A percentile compares a stretch with the other conserved stretches of the same genome.
These are phyloP conservation scores for Fusarium chuoi DNA, from an alignment of 2,329 filamentous ascomycete species.

Conservation along the genomic window DNA sequence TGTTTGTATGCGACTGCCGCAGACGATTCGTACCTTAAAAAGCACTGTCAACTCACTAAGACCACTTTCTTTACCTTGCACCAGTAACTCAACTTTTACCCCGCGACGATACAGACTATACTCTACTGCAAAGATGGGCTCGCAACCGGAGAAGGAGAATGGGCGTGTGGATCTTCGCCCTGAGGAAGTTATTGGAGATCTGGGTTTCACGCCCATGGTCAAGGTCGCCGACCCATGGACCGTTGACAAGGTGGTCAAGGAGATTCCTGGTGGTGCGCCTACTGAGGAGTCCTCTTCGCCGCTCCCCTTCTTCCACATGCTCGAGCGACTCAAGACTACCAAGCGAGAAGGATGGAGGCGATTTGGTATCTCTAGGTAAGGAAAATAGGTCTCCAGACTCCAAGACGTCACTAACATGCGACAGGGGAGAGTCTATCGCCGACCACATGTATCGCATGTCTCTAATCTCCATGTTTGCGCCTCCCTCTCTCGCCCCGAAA, in stretches of 20 bases:
- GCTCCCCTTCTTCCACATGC: conserved; percentile 91
- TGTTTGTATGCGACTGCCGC: background rate
- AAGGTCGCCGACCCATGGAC: conserved; percentile 62
- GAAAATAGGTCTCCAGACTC: background rate
- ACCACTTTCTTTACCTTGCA: background rate
- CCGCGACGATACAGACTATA: conserved; percentile 13
- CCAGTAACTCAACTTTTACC: conserved; percentile 13
- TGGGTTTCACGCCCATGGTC: conserved; percentile 51
- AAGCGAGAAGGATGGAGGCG: conserved; percentile 96
- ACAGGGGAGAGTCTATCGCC: conserved; percentile 85
- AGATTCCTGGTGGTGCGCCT: conserved; percentile 66
- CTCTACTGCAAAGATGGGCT: conserved; percentile 43
- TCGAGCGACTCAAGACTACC: conserved; percentile 94
- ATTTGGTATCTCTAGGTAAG: conserved; percentile 75
- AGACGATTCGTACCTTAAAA: background rate
- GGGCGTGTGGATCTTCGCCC: conserved; percentile 31
- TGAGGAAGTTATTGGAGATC: conserved; percentile 34
- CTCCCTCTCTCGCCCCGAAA: conserved; percentile 73
- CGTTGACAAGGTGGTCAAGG: conserved; percentile 71
- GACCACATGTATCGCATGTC: conserved; percentile 99
- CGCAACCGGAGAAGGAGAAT: conserved; percentile 39
- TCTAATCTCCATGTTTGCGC: conserved; percentile 92
- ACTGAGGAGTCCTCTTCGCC: conserved; percentile 74
- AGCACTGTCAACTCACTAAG: background rate
- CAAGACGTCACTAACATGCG: background rate